Percentiles rank a stretch among this genome's conserved stretches.
phyloP scores from a whole-genome alignment of 1,284 basidiomycete species.

The Apiotrichum siamense region DNA sequence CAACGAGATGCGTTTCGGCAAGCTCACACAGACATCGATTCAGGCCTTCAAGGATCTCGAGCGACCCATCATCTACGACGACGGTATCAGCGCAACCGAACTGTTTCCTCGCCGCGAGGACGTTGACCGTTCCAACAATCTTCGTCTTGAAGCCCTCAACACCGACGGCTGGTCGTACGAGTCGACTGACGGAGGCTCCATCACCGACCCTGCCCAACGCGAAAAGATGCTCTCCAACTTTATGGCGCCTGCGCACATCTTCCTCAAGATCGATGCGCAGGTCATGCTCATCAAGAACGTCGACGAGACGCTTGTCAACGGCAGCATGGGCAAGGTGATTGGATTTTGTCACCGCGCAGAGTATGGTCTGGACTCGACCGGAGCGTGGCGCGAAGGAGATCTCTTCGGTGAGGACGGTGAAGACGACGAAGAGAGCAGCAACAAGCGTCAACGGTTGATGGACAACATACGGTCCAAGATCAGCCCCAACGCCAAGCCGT shows the following conservation, averaged over 20 bases:
- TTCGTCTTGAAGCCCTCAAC: conserved; percentile 53
- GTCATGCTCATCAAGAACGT: conserved; percentile 71
- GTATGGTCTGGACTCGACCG: conserved; percentile 25
- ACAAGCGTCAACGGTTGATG: conserved; percentile 42
- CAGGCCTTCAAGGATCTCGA: conserved; percentile 58
- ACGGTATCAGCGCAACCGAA: conserved; percentile 73
- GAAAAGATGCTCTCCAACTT: conserved; percentile 66
- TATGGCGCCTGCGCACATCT: conserved; percentile 59
- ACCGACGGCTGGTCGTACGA: conserved; percentile 51
- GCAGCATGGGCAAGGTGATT: conserved; percentile 69
- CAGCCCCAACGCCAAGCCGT: conserved; percentile 40
- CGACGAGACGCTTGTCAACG: conserved; percentile 73
- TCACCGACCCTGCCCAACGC: conserved; percentile 53
- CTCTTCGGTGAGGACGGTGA: conserved; percentile 17
- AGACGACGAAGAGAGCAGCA: conserved; percentile 29
- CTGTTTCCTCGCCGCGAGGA: conserved; percentile 83
- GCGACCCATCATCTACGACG: conserved; percentile 55
- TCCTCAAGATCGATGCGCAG: conserved; percentile 60
- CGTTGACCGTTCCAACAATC: conserved; percentile 65
- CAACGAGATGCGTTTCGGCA: conserved; percentile 82
- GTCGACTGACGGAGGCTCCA: conserved; percentile 55
- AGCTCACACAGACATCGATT: conserved; percentile 57
- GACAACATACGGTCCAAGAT: conserved; percentile 31
- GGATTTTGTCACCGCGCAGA: conserved; percentile 53
- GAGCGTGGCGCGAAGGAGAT: conserved; percentile 23